Conservation (phyloP, 768 basidiomycete species). For the Imleria badia region DNA sequence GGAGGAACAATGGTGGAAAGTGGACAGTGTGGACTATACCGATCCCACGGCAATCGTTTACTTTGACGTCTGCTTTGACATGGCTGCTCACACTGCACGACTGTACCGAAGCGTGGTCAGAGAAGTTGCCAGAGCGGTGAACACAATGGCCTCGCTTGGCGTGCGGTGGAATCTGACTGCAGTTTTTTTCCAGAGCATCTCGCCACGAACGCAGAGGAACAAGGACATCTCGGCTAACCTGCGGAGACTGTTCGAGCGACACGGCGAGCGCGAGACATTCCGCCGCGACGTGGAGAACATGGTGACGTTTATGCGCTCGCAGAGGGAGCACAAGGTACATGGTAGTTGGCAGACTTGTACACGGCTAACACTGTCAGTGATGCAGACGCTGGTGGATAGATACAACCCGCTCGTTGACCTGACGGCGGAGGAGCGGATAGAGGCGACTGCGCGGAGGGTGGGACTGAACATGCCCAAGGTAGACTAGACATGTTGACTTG, state of each 20-base stretch:
- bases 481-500: constrained; percentile 9
- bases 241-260: constrained; percentile 52
- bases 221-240: constrained; percentile 47
- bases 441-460: constrained; percentile 83
- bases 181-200: constrained; percentile 34
- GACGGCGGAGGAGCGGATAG: constrained; percentile 74
- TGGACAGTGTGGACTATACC: constrained; percentile 4
- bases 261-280: constrained; percentile 25
- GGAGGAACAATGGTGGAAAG: constrained; percentile 21
- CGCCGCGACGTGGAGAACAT: constrained; percentile 56
- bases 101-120: constrained; percentile 32
- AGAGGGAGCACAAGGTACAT: constrained; percentile 74
- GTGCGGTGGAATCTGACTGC: not conserved
- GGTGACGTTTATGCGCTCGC: constrained; percentile 66
- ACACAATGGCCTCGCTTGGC: not conserved
- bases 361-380: not conserved
- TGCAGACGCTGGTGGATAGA: constrained; percentile 72
- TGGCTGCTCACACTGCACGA: constrained; percentile 19
- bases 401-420: constrained; percentile 87
- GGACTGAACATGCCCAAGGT: constrained; percentile 76
- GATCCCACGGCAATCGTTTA: constrained; percentile 15
- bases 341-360: not conserved
- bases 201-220: constrained; percentile 38
- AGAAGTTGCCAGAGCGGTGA: constrained; percentile 31
- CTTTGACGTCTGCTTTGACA: constrained; percentile 26